Conservation (phyloP, 2,329 filamentous ascomycete species). For the Ustilaginoidea virens region DNA sequence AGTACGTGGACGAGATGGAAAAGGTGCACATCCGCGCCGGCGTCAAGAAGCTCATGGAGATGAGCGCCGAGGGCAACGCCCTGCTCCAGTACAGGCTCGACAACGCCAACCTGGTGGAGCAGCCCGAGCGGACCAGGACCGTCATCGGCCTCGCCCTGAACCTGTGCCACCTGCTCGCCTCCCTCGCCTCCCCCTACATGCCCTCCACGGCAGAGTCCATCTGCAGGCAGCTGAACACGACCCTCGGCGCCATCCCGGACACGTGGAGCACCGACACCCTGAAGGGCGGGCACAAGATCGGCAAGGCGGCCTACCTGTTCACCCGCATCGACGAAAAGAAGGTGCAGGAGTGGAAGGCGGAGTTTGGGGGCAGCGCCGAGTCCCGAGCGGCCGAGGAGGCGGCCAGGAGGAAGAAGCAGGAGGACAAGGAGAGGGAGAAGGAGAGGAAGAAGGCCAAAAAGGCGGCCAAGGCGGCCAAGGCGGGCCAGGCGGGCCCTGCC, state of each 20-base stretch:
- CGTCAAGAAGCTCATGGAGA: constrained; percentile 47
- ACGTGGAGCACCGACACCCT: constrained; percentile 47
- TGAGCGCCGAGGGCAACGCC: constrained; percentile 42
- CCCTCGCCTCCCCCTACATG: constrained; percentile 71
- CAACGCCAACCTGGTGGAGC: constrained; percentile 37
- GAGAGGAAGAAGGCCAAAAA: constrained; percentile 20
- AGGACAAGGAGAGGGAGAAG: constrained; percentile 28
- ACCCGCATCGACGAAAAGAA: constrained; percentile 70
- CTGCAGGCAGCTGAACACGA: constrained; percentile 52
- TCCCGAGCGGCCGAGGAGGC: constrained; percentile 30
- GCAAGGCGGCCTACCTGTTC: constrained; percentile 66
- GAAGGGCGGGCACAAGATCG: constrained; percentile 63
- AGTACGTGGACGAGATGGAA: constrained; percentile 55
- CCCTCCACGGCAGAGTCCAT: constrained; percentile 64
- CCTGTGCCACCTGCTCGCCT: constrained; percentile 67
- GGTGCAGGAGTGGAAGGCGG: constrained; percentile 67
- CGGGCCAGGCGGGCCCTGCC: not conserved
- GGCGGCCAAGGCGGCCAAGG: constrained; percentile 16
- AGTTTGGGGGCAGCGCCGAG: constrained; percentile 48
- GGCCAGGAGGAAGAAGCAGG: constrained; percentile 33
- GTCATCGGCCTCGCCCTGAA: constrained; percentile 72
- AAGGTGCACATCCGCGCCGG: constrained; percentile 55
- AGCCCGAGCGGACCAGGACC: constrained; percentile 37
- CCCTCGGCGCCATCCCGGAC: constrained; percentile 36
- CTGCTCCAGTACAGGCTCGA: constrained; percentile 37